Percentiles rank a stretch among this genome's conserved stretches.
phyloP scores from a whole-genome alignment of 768 basidiomycete genomes.

The Termitomyces sp. region DNA sequence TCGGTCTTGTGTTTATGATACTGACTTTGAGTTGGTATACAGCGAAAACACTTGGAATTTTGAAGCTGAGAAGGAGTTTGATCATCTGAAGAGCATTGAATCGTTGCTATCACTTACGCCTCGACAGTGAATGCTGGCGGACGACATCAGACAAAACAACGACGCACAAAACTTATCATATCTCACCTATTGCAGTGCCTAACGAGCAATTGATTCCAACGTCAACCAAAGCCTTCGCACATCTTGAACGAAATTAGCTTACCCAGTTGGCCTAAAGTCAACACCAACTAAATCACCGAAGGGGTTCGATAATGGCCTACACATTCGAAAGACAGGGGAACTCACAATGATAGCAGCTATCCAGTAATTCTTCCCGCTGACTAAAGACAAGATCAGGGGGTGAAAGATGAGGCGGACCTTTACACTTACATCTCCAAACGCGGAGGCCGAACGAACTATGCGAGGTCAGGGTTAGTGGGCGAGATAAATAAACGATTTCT shows the following conservation, averaged over 20 bases:
- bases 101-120: constrained; percentile 31
- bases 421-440: constrained; percentile 58
- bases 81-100: neutral
- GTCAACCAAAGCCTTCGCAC: constrained; percentile 5
- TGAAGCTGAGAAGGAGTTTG: constrained; percentile 27
- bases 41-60: constrained; percentile 36
- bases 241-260: constrained; percentile 1
- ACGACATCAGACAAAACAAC: neutral
- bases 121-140: constrained; percentile 36
- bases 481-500: neutral
- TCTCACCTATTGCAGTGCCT: constrained; percentile 38
- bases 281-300: constrained; percentile 31
- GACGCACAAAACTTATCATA: neutral
- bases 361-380: constrained; percentile 53
- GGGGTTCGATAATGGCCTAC: too few relatives aligned
- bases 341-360: constrained; percentile 53
- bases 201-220: neutral
- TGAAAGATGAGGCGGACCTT: neutral
- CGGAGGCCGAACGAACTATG: constrained; percentile 54
- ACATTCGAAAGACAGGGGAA: constrained; percentile 6
- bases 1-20: neutral
- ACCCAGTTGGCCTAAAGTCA: constrained; percentile 52
- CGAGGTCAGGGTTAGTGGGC: neutral
- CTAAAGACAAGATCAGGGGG: constrained; percentile 24
- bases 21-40: constrained; percentile 44